Evolutionary conservation across 1,284 basidiomycete genomes (phyloP).

Genomic region (Tranzscheliella williamsii): DNA sequence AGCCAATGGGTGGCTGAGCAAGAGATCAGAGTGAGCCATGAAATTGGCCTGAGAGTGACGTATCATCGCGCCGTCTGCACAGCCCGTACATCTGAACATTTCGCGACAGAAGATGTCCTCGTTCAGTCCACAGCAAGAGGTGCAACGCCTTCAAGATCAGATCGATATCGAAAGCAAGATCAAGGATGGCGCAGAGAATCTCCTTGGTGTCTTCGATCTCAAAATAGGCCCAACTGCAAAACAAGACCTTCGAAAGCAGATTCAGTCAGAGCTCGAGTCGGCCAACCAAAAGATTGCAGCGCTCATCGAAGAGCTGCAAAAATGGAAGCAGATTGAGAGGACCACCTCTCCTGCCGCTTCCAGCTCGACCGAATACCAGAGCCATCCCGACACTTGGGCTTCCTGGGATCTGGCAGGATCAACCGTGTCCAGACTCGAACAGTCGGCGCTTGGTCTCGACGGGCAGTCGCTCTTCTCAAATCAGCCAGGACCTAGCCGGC

Average conservation of each 20-base stretch:
- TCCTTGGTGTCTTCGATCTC: constrained; percentile 69
- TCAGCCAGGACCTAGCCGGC: neutral
- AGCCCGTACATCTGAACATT: too few species aligned
- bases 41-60: too few species aligned
- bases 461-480: constrained; percentile 17
- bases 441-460: constrained; percentile 33
- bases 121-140: constrained; percentile 62
- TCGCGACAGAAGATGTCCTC: constrained; percentile 12
- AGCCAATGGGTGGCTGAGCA: too few species aligned
- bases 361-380: constrained; percentile 3
- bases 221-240: constrained; percentile 57
- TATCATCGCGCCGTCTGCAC: too few species aligned
- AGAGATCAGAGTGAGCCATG: too few species aligned
- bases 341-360: constrained; percentile 11
- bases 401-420: constrained; percentile 8
- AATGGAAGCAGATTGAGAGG: constrained; percentile 34
- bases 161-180: constrained; percentile 75
- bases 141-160: constrained; percentile 70
- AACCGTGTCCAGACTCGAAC: constrained; percentile 29
- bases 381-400: constrained; percentile 4
- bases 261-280: constrained; percentile 74
- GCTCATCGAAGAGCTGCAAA: constrained; percentile 70
- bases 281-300: constrained; percentile 73
- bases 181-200: constrained; percentile 81
- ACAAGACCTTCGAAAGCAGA: constrained; percentile 71